Percentiles rank a stretch among this genome's conserved stretches.
Evolutionary conservation across 2,329 filamentous ascomycete genomes (phyloP).

Genomic region (Phyllosticta paracitricarpa): DNA sequence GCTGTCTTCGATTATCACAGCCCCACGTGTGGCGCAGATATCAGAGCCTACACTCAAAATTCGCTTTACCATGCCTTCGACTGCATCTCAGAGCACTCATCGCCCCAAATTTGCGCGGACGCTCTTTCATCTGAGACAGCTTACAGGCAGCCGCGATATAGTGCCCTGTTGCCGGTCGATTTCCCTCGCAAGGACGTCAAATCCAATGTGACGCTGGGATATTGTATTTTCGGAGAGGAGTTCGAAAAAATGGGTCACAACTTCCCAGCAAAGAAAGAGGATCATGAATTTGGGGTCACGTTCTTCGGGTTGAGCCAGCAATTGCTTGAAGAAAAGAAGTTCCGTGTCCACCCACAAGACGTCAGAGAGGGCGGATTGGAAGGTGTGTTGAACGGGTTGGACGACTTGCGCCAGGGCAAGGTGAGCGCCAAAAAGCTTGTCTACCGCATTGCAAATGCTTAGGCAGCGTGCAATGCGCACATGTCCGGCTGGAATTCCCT

Average conservation of each 20-base stretch:
- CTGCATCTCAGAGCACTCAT: constrained; percentile 35
- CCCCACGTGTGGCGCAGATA: constrained; percentile 34
- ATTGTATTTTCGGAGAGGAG: constrained; percentile 33
- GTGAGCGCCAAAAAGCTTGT: constrained; percentile 28
- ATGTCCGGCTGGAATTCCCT: too few species aligned
- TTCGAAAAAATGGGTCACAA: constrained; percentile 16
- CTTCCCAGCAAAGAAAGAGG: constrained; percentile 14
- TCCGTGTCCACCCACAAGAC: constrained; percentile 23
- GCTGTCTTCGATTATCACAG: constrained; percentile 40
- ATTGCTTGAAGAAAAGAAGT: constrained; percentile 21
- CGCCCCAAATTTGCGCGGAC: constrained; percentile 29
- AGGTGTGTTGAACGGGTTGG: constrained; percentile 21
- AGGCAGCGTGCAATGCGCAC: neutral
- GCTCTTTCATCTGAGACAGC: constrained; percentile 25
- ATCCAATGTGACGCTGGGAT: constrained; percentile 31
- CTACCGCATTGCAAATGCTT: constrained; percentile 15
- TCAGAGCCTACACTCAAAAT: constrained; percentile 37
- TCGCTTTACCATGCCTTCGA: constrained; percentile 38
- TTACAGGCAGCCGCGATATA: constrained; percentile 23
- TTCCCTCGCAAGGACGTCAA: constrained; percentile 36
- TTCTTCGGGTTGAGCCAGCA: constrained; percentile 18
- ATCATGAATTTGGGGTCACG: constrained; percentile 21
- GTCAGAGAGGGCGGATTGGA: constrained; percentile 20
- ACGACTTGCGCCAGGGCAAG: constrained; percentile 23
- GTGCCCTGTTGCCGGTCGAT: constrained; percentile 31